A percentile compares a stretch with the other conserved stretches of the same genome.
phyloP scores from a whole-genome alignment of 345 rosid species.

The Atalantia buxifolia region DNA sequence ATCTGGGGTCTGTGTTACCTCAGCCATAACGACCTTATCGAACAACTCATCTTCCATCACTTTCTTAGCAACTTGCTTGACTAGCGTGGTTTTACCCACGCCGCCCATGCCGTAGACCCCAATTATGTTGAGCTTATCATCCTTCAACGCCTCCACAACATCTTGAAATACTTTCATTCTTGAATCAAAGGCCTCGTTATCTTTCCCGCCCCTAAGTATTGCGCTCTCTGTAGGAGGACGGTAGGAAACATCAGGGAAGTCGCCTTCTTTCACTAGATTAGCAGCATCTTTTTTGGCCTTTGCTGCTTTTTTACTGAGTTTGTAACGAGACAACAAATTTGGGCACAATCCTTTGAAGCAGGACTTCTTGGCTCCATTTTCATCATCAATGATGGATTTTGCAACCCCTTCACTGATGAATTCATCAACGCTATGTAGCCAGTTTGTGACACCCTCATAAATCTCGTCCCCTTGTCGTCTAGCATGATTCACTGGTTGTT shows the following conservation, averaged over 20 bases:
- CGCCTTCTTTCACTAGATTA: background rate
- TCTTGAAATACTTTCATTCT: background rate
- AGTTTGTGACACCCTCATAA: background rate
- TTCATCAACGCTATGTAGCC: background rate
- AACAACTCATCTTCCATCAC: background rate
- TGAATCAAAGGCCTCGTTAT: background rate
- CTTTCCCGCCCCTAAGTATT: too few species aligned
- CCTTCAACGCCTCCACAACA: background rate
- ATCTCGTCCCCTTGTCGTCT: background rate
- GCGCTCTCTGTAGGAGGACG: background rate
- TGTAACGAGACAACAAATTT: background rate
- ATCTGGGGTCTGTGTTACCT: background rate
- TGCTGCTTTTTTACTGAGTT: background rate
- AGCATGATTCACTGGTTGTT: too few species aligned
- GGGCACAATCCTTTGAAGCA: background rate
- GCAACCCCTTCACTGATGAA: background rate
- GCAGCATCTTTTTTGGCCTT: background rate
- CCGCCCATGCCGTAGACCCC: constrained; percentile 15
- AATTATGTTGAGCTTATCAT: background rate
- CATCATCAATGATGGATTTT: background rate
- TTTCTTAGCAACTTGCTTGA: background rate
- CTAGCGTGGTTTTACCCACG: constrained; percentile 18
- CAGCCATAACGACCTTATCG: background rate
- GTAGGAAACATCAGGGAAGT: background rate
- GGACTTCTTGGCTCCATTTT: background rate